These are phyloP conservation scores for Hypholoma fasciculare DNA, from an alignment of 768 basidiomycete genomes.

Conservation along the genomic window DNA sequence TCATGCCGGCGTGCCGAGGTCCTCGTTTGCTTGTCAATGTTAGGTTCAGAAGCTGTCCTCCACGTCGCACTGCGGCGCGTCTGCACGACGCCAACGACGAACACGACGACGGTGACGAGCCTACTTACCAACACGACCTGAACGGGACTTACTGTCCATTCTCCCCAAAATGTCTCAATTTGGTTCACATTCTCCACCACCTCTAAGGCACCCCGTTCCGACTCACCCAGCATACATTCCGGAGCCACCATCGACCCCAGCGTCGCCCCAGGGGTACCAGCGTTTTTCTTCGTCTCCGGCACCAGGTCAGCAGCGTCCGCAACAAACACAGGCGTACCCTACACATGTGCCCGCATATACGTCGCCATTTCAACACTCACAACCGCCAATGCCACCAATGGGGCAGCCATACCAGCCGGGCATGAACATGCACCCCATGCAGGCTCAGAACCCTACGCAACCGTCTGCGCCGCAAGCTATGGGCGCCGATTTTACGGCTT, in stretches of 20 bases:
- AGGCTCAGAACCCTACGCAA: conserved; percentile 29
- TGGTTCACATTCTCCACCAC: conserved; percentile 62
- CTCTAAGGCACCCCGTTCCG: conserved; percentile 84
- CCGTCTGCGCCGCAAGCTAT: conserved; percentile 25
- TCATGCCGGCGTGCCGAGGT: no score
- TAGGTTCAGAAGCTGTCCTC: conserved; percentile 9
- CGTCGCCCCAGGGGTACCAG: conserved; percentile 74
- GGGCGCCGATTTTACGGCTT: conserved; percentile 59
- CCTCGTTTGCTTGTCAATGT: conserved; percentile 6
- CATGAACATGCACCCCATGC: conserved; percentile 26
- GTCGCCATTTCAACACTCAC: conserved; percentile 49
- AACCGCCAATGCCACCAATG: conserved; percentile 28
- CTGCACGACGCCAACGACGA: conserved; percentile 1
- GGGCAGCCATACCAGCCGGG: conserved; percentile 28
- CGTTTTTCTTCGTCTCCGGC: conserved; percentile 66
- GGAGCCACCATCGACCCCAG: conserved; percentile 76
- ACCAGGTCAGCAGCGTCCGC: conserved; percentile 28
- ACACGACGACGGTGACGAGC: neutral
- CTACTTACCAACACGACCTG: neutral
- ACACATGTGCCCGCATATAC: conserved; percentile 48
- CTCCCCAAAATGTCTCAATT: conserved; percentile 25
- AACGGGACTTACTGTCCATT: neutral
- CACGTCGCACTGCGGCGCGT: conserved; percentile 14
- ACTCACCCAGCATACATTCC: conserved; percentile 87
- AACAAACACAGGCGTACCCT: conserved; percentile 25